Evolutionary conservation across 176 grass and related monocot genomes (phyloP).

Genomic region (Avena eriantha): DNA sequence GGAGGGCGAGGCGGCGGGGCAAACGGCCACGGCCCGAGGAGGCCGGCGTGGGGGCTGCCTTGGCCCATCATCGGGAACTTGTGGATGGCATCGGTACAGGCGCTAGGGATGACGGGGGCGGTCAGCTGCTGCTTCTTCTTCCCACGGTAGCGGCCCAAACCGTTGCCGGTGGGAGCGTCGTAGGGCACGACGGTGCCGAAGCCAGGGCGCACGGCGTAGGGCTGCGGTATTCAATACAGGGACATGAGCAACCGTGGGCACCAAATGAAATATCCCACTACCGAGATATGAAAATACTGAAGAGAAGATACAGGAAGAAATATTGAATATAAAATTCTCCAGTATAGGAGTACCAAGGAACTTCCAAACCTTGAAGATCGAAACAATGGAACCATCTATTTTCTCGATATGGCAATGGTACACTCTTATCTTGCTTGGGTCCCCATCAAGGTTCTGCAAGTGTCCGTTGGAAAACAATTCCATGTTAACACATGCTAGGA

Average conservation of each 20-base stretch:
- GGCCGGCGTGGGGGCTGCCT: no score
- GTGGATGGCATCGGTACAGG: no score
- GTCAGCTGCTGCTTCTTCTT: no score
- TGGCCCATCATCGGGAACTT: no score
- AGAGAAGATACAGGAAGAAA: not conserved
- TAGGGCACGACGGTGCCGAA: no score
- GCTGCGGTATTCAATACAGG: no score
- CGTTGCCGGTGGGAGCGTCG: no score
- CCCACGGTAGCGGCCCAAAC: no score
- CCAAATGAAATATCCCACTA: not conserved
- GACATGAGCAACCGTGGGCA: not conserved
- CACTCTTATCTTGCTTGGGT: conserved; percentile 47
- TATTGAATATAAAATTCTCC: not conserved
- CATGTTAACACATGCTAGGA: not conserved
- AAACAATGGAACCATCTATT: not conserved
- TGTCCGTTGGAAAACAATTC: not conserved
- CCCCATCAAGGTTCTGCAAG: conserved; percentile 64
- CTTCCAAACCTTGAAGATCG: conserved; percentile 58
- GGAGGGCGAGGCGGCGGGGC: no score
- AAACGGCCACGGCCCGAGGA: no score
- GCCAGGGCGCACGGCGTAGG: no score
- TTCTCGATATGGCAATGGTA: conserved; percentile 69
- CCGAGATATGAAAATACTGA: not conserved
- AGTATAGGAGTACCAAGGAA: not conserved
- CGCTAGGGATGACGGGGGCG: no score